These are phyloP conservation scores for Sporothrix pallida DNA, from an alignment of 2,329 filamentous ascomycete genomes.

Conservation along the genomic window DNA sequence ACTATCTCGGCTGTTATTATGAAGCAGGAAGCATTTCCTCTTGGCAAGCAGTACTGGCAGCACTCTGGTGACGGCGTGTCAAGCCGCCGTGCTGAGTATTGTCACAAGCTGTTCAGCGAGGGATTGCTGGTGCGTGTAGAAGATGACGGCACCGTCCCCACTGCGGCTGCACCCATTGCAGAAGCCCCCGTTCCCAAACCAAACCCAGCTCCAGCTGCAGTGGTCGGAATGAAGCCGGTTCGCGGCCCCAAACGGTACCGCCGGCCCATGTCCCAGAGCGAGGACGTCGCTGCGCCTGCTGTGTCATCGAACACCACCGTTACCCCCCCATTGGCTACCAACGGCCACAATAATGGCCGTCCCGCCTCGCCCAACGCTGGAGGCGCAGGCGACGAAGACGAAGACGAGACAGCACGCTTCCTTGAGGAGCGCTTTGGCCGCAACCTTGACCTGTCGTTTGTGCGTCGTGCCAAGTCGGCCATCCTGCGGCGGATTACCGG, in stretches of 20 bases:
- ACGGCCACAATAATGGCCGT: neutral
- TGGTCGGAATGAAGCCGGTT: conserved; percentile 46
- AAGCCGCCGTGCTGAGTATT: conserved; percentile 90
- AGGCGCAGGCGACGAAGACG: conserved; percentile 38
- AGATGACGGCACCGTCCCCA: conserved; percentile 10
- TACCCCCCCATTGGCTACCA: neutral
- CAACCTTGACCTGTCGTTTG: conserved; percentile 81
- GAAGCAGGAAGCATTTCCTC: conserved; percentile 66
- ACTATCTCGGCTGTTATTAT: conserved; percentile 74
- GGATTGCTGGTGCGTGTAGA: conserved; percentile 57
- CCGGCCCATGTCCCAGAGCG: conserved; percentile 54
- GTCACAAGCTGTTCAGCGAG: conserved; percentile 73
- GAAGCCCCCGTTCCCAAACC: conserved; percentile 1
- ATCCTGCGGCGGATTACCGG: conserved; percentile 88
- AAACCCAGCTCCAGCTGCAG: conserved; percentile 25
- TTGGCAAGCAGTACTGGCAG: conserved; percentile 97
- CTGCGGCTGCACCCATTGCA: conserved; percentile 5
- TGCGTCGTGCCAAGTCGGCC: conserved; percentile 81
- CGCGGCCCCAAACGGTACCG: conserved; percentile 86
- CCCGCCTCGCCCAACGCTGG: conserved; percentile 36
- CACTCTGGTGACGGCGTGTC: conserved; percentile 93
- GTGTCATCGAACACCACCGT: neutral
- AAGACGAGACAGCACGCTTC: conserved; percentile 75
- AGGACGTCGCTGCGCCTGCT: conserved; percentile 18
- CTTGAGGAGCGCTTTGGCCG: conserved; percentile 94